A percentile compares a stretch with the other conserved stretches of the same genome.
These are phyloP conservation scores for Debaryomycetaceae sp. DNA, from an alignment of 1,139 yeast genomes.

Conservation along the genomic window DNA sequence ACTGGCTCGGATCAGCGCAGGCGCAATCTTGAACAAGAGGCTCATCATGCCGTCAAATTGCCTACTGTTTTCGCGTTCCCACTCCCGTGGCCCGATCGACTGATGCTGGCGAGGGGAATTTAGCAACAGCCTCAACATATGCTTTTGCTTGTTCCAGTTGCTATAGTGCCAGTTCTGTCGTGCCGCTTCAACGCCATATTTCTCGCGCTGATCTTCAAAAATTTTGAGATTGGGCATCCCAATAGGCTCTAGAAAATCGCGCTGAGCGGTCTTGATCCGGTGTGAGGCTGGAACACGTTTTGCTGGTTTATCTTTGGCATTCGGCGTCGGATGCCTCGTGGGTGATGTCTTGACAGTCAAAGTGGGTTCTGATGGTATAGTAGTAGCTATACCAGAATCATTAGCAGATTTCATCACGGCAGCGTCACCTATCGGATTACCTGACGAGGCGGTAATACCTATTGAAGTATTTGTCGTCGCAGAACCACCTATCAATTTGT, in stretches of 20 bases:
- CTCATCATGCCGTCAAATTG: slow-evolving; percentile 23
- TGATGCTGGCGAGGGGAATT: no score
- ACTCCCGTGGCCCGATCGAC: no score
- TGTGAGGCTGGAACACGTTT: no score
- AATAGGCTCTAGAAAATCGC: slow-evolving; percentile 27
- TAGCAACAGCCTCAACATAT: no score
- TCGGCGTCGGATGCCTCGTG: background rate
- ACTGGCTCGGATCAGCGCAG: slow-evolving; percentile 14
- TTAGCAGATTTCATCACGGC: background rate
- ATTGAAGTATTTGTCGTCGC: no score
- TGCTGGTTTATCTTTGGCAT: no score
- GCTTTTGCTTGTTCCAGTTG: no score
- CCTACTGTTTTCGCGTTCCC: slow-evolving; percentile 18
- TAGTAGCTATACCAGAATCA: background rate
- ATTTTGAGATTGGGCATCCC: slow-evolving; percentile 25
- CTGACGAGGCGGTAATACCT: background rate
- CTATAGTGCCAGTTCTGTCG: slow-evolving; percentile 17
- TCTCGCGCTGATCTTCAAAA: slow-evolving; percentile 12
- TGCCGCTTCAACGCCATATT: slow-evolving; percentile 16
- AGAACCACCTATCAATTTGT: no score
- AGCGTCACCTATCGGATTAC: no score
- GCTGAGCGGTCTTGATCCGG: slow-evolving; percentile 9
- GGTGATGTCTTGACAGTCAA: background rate
- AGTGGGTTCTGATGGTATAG: background rate
- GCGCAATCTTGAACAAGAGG: slow-evolving; percentile 22